Conservation (phyloP, 306 rosid species). For the Prunus campanulata region DNA sequence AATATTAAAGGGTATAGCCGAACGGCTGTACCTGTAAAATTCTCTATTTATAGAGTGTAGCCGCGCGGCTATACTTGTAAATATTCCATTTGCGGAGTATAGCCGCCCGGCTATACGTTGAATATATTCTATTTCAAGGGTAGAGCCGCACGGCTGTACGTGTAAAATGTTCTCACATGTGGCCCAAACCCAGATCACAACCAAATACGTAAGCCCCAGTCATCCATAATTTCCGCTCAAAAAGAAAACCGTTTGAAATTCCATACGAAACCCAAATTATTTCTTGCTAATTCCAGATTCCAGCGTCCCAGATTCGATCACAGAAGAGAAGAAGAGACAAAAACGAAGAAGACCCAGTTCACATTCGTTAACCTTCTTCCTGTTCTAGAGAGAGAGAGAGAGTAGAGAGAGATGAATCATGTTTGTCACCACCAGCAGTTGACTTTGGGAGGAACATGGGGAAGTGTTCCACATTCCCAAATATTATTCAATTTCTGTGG, state of each 20-base stretch:
- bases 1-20: too few species aligned
- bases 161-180: too few species aligned
- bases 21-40: too few species aligned
- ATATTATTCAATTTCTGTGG: slow-evolving; percentile 42
- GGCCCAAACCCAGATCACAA: too few species aligned
- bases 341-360: neutral
- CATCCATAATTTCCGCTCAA: too few species aligned
- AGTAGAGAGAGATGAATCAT: neutral
- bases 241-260: slow-evolving; percentile 5
- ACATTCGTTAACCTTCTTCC: neutral
- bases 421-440: slow-evolving; percentile 1
- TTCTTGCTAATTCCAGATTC: neutral
- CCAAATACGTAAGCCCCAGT: too few species aligned
- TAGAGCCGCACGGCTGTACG: too few species aligned
- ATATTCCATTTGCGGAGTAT: too few species aligned
- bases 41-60: too few species aligned
- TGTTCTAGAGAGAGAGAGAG: neutral
- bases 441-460: slow-evolving; percentile 46
- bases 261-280: neutral
- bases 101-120: too few species aligned
- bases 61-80: accelerated
- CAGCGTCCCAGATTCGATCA: neutral
- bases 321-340: neutral
- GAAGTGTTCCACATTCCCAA: slow-evolving; percentile 31
- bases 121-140: too few species aligned